A percentile compares a stretch with the other conserved stretches of the same genome.
Evolutionary conservation across 1,284 basidiomycete genomes (phyloP).

Genomic region (Takashimella koratensis): DNA sequence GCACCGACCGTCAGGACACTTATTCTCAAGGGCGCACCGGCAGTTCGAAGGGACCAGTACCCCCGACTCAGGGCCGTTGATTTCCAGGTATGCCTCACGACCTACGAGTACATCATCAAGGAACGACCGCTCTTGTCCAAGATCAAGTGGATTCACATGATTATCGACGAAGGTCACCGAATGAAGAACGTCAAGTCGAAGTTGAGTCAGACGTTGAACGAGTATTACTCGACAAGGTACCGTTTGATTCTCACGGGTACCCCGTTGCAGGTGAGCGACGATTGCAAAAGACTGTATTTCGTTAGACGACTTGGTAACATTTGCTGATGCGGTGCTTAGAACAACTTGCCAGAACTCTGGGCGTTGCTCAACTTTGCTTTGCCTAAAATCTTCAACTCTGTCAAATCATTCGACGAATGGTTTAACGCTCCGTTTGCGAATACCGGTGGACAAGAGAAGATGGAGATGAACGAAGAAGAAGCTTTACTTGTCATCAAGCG

Average conservation of each 20-base stretch:
- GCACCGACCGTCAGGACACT: slow-evolving; percentile 81
- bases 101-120: slow-evolving; percentile 99
- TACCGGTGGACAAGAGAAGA: slow-evolving; percentile 88
- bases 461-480: slow-evolving; percentile 99
- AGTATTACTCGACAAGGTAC: slow-evolving; percentile 88
- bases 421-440: slow-evolving; percentile 99
- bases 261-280: slow-evolving; percentile 65
- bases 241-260: slow-evolving; percentile 97
- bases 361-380: slow-evolving; percentile 96
- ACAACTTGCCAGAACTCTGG: slow-evolving; percentile 98
- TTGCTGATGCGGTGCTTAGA: slow-evolving; percentile 55
- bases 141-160: slow-evolving; percentile 98
- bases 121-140: slow-evolving; percentile 85
- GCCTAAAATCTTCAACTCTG: slow-evolving; percentile 98
- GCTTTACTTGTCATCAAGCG: slow-evolving; percentile 95
- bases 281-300: not conserved
- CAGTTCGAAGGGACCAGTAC: slow-evolving; percentile 46
- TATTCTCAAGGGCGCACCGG: slow-evolving; percentile 91
- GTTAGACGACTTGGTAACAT: slow-evolving; percentile 5
- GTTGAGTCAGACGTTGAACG: slow-evolving; percentile 86
- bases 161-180: slow-evolving; percentile 98
- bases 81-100: slow-evolving; percentile 95
- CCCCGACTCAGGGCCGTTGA: slow-evolving; percentile 51
- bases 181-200: slow-evolving; percentile 99
- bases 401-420: slow-evolving; percentile 99